Base-by-base conservation (phyloP, 2,329 filamentous ascomycete genomes). In the Didymella exigua region DNA sequence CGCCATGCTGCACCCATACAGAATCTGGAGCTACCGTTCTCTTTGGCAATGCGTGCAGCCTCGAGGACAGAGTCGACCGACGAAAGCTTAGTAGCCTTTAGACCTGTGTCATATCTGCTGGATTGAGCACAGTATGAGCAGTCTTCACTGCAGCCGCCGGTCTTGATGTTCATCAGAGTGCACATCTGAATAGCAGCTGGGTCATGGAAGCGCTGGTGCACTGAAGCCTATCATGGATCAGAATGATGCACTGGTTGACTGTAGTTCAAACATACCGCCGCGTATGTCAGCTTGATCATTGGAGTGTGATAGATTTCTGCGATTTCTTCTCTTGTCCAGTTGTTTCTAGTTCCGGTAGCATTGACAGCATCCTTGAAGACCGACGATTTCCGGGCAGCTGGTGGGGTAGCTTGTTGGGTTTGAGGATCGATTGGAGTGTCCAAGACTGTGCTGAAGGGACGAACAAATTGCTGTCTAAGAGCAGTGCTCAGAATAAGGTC, bases 101-200 rank as follows among this genome's bases (percentile, higher is more conserved):
- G 82, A 7, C 91, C 90, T 4, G 92, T 87, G 63, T 81, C 76
- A 82, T 96, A 89, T 23, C 90, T 88, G 5, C 90, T 91, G 4
- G 91, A 93, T 76, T 96, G 91, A 2, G 91, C 90, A 75, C 91
- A 96, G 84, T 96, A 96, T 21, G 89, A 91, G 78, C 92, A 96
- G 76, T 96, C 92, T 75, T 96, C 92, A 65, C 86, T 91, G 77
- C 92, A 96, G 42, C 92, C 92, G 49, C 92, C 92, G 8, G 91
- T 96, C 75, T 96, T 96, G 81, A 96, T 96, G 81, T 96, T 96
- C 90, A 96, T 96, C 54, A 96, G 82, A 0, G 92, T 96, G 79
- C 92, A 96, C 77, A 96, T 89, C 76, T 96, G 92, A 60, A 96
- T 90, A 24, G 90, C 87, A 41, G 87, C 82, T 6, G 92, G 90